These are phyloP conservation scores for Pilasporangium apinafurcum DNA, from an alignment of 352 stramenopile species.

Conservation along the genomic window DNA sequence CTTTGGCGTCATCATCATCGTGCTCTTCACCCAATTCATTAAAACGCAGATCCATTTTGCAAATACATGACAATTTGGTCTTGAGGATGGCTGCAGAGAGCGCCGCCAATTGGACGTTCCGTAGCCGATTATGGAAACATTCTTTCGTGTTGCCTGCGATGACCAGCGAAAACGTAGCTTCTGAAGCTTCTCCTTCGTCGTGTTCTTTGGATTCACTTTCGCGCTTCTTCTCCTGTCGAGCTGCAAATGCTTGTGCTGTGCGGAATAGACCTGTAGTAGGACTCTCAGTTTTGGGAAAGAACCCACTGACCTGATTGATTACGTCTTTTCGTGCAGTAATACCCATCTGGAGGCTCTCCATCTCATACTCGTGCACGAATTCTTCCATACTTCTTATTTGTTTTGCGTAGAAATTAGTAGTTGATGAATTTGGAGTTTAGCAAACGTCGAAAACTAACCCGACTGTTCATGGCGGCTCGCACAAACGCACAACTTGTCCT, in stretches of 20 bases:
- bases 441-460: no score
- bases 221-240: no score
- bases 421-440: no score
- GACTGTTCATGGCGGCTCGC: no score
- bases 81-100: constrained; percentile 42
- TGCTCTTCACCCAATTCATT: constrained; percentile 40
- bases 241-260: constrained; percentile 40
- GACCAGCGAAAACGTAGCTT: constrained; percentile 12
- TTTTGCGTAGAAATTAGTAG: neutral
- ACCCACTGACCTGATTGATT: constrained; percentile 30
- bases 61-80: constrained; percentile 31
- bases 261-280: constrained; percentile 25
- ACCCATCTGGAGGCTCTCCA: constrained; percentile 64
- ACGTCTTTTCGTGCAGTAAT: constrained; percentile 59
- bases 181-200: neutral
- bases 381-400: constrained; percentile 36
- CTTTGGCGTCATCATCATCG: constrained; percentile 9
- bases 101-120: constrained; percentile 62
- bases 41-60: constrained; percentile 37
- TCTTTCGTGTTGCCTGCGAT: constrained; percentile 50
- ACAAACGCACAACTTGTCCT: constrained; percentile 19
- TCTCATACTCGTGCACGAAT: constrained; percentile 69
- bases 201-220: neutral
- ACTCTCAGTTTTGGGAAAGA: constrained; percentile 30
- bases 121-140: constrained; percentile 48